phyloP scores from a whole-genome alignment of 768 basidiomycete species.

The Mycena venus region DNA sequence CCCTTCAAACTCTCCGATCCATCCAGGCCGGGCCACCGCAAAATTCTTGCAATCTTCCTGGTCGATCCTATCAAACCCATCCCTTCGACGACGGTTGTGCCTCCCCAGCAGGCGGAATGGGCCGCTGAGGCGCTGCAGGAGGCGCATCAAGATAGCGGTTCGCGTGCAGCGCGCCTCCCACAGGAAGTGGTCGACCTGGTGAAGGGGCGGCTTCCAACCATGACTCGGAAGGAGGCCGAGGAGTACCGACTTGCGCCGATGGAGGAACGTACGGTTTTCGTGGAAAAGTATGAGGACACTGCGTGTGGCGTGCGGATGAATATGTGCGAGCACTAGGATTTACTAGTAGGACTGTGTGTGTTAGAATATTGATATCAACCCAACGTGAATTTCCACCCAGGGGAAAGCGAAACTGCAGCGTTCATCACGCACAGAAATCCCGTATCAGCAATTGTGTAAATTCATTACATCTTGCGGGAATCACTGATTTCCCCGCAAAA shows the following conservation, averaged over 20 bases:
- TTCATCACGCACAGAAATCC: not conserved
- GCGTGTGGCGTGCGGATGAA: conserved; percentile 11
- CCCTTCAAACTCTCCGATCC: conserved; percentile 49
- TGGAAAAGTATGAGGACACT: not conserved
- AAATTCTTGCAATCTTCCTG: conserved; percentile 54
- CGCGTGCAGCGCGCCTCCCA: conserved; percentile 5
- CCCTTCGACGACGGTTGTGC: conserved; percentile 43
- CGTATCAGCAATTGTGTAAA: not conserved
- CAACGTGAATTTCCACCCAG: too few species aligned
- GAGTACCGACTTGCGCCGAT: conserved; percentile 28
- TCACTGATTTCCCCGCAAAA: too few species aligned
- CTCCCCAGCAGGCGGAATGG: conserved; percentile 49
- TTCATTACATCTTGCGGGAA: not conserved
- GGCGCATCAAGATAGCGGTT: not conserved
- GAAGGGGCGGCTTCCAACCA: not conserved
- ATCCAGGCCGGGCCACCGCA: conserved; percentile 52
- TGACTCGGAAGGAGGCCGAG: conserved; percentile 27
- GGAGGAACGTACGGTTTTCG: conserved; percentile 34
- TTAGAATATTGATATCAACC: too few species aligned
- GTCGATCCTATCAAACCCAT: conserved; percentile 48
- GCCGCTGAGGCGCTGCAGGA: conserved; percentile 33
- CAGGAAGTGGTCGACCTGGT: conserved; percentile 20
- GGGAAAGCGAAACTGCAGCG: too few species aligned
- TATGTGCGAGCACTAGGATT: conserved; percentile 36
- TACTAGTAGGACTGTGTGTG: too few species aligned